Evolutionary conservation across 2,329 filamentous ascomycete species (phyloP).

Genomic region (Byssoonygena ceratinophila): DNA sequence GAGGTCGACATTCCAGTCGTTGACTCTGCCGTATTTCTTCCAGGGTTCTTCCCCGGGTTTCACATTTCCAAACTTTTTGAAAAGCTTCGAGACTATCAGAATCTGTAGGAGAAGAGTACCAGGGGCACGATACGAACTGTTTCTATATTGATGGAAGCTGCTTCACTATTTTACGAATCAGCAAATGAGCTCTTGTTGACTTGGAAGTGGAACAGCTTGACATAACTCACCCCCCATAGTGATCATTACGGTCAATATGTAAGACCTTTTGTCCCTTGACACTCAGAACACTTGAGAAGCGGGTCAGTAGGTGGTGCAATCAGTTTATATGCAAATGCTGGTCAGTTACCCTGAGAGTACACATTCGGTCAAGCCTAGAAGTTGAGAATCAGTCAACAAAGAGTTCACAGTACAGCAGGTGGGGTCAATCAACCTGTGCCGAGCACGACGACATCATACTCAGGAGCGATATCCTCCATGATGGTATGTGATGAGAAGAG

Average conservation of each 20-base stretch:
- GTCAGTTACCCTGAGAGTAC: conserved; percentile 80
- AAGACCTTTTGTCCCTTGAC: conserved; percentile 99
- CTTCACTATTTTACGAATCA: conserved; percentile 52
- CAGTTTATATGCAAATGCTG: neutral
- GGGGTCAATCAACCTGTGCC: conserved; percentile 66
- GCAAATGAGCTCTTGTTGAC: conserved; percentile 6
- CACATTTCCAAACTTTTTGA: conserved; percentile 91
- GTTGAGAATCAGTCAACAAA: conserved; percentile 24
- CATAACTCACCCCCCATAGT: conserved; percentile 78
- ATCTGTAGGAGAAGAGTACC: neutral
- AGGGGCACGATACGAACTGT: conserved; percentile 47
- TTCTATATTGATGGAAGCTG: conserved; percentile 93
- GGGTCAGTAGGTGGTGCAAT: conserved; percentile 16
- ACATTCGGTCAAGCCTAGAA: conserved; percentile 86
- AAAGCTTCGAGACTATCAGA: conserved; percentile 55
- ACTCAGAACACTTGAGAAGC: conserved; percentile 70
- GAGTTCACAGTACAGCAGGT: conserved; percentile 21
- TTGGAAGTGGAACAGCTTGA: conserved; percentile 20
- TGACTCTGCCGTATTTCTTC: conserved; percentile 92
- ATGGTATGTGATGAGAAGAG: conserved; percentile 25
- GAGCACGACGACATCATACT: conserved; percentile 98
- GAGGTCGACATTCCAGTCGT: conserved; percentile 99
- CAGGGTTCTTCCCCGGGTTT: conserved; percentile 73
- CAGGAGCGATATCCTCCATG: conserved; percentile 97
- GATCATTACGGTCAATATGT: conserved; percentile 96